Evolutionary conservation across 371 early-diverging fungal species (phyloP).

Genomic region (Zychaea mexicana): DNA sequence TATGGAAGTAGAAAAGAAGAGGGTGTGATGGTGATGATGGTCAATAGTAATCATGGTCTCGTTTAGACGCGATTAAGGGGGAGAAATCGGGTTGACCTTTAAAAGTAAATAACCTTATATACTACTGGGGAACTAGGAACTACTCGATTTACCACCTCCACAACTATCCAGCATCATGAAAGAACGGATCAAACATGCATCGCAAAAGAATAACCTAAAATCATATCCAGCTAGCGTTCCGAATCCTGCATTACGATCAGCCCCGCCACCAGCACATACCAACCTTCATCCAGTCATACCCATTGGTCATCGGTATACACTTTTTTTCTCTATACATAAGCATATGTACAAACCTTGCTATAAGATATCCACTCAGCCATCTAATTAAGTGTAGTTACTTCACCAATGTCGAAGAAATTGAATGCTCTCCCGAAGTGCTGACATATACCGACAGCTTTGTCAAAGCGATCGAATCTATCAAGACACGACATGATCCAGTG

Average conservation of each 20-base stretch:
- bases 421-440: conserved; percentile 72
- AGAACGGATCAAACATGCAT: conserved; percentile 24
- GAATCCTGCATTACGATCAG: conserved; percentile 50
- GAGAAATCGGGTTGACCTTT: too few relatives aligned
- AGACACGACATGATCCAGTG: conserved; percentile 92
- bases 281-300: conserved; percentile 26
- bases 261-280: conserved; percentile 7
- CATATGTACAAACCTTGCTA: too few relatives aligned
- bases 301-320: conserved; percentile 37
- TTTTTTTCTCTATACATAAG: neutral
- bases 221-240: conserved; percentile 62
- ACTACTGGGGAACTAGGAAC: conserved; percentile 43
- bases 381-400: conserved; percentile 51
- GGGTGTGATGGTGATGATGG: neutral
- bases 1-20: conserved; percentile 23
- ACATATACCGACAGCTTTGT: conserved; percentile 85
- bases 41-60: neutral
- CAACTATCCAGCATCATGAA: conserved; percentile 49
- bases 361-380: neutral
- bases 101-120: too few relatives aligned
- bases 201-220: conserved; percentile 6
- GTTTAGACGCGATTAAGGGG: neutral
- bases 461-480: conserved; percentile 85
- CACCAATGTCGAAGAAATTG: conserved; percentile 57
- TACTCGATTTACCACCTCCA: conserved; percentile 72